phyloP scores from a whole-genome alignment of 2,329 filamentous ascomycete species.

The Calonectria henricotiae region DNA sequence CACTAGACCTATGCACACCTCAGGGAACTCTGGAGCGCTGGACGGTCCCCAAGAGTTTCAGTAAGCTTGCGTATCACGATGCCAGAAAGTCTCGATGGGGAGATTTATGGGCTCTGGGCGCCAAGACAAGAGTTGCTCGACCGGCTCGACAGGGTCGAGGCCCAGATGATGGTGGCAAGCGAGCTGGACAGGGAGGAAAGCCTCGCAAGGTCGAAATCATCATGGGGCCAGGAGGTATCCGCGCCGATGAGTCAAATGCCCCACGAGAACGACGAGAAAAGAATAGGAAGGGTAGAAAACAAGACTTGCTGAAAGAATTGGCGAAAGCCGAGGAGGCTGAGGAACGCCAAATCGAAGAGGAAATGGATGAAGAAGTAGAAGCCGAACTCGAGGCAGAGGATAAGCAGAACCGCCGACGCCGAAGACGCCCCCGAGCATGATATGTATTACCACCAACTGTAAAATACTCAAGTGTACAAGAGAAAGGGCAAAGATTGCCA shows the following conservation, averaged over 20 bases:
- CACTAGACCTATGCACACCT: slow-evolving; percentile 92
- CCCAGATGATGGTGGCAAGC: slow-evolving; percentile 65
- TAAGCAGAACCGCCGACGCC: slow-evolving; percentile 33
- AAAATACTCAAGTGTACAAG: slow-evolving; percentile 46
- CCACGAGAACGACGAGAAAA: slow-evolving; percentile 61
- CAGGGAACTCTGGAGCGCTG: slow-evolving; percentile 90
- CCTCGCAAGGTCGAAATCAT: slow-evolving; percentile 58
- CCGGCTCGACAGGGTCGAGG: slow-evolving; percentile 73
- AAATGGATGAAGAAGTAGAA: slow-evolving; percentile 56
- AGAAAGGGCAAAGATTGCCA: slow-evolving; percentile 35
- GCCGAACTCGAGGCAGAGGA: slow-evolving; percentile 49
- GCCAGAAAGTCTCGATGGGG: slow-evolving; percentile 94
- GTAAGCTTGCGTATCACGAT: slow-evolving; percentile 88
- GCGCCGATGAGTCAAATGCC: slow-evolving; percentile 59
- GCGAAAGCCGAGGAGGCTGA: slow-evolving; percentile 57
- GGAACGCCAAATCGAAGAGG: slow-evolving; percentile 53
- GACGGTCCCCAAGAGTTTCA: slow-evolving; percentile 89
- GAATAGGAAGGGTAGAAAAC: slow-evolving; percentile 58
- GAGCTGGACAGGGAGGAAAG: slow-evolving; percentile 62
- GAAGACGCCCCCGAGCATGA: slow-evolving; percentile 16
- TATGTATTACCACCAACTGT: slow-evolving; percentile 39
- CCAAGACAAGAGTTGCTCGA: slow-evolving; percentile 83
- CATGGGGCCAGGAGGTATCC: slow-evolving; percentile 58
- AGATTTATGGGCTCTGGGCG: slow-evolving; percentile 94
- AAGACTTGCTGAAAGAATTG: slow-evolving; percentile 62